Evolutionary conservation across 2,329 filamentous ascomycete genomes (phyloP).

Genomic region (Microcyclospora pomicola): DNA sequence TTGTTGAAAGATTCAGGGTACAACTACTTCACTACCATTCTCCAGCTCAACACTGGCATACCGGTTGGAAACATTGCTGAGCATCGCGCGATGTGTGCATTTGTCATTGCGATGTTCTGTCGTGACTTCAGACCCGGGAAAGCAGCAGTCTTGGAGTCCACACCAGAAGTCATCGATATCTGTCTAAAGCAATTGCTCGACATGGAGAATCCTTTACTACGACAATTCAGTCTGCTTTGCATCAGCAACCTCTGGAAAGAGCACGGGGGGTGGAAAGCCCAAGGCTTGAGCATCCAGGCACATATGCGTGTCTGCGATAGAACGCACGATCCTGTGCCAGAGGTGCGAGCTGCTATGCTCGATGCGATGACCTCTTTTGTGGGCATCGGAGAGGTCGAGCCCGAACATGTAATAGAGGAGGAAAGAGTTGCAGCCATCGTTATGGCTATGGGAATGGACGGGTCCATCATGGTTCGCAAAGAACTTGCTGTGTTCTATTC

Average conservation of each 20-base stretch:
- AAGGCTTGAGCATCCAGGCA: slow-evolving; percentile 78
- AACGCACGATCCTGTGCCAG: slow-evolving; percentile 72
- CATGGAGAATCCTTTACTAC: slow-evolving; percentile 70
- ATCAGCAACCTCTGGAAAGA: slow-evolving; percentile 90
- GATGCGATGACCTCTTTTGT: slow-evolving; percentile 90
- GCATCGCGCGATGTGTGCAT: slow-evolving; percentile 97
- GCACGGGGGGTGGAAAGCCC: slow-evolving; percentile 86
- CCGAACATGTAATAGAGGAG: slow-evolving; percentile 35
- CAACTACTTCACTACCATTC: slow-evolving; percentile 86
- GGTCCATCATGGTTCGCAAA: slow-evolving; percentile 84
- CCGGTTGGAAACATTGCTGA: slow-evolving; percentile 81
- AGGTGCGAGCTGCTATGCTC: slow-evolving; percentile 85
- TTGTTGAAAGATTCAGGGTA: slow-evolving; percentile 94
- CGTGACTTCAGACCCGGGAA: slow-evolving; percentile 87
- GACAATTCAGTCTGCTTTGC: slow-evolving; percentile 93
- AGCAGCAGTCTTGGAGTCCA: slow-evolving; percentile 75
- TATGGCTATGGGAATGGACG: slow-evolving; percentile 83
- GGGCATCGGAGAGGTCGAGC: slow-evolving; percentile 47
- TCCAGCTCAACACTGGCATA: slow-evolving; percentile 59
- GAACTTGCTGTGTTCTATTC: slow-evolving; percentile 91
- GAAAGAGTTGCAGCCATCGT: slow-evolving; percentile 81
- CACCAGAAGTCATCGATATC: slow-evolving; percentile 77
- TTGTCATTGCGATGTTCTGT: slow-evolving; percentile 94
- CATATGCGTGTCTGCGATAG: slow-evolving; percentile 68
- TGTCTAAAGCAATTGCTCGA: slow-evolving; percentile 76